Base-by-base conservation (phyloP, 148 eudicot genomes). In the Selenicereus undatus region DNA sequence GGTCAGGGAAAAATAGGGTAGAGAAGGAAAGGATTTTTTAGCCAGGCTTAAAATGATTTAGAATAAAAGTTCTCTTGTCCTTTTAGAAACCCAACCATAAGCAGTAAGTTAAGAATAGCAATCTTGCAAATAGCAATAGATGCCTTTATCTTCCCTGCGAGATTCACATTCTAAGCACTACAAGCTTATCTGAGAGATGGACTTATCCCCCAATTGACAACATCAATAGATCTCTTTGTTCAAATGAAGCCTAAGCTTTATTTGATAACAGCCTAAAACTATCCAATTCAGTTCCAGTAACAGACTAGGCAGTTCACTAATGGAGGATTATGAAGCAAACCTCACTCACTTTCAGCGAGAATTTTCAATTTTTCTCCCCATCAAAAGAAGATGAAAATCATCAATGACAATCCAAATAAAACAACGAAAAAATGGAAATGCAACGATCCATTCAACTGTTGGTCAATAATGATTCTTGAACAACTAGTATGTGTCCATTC, bases 1-100 rank as follows among this genome's bases (percentile, higher is more conserved):
- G 70, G 42, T 72, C 73, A 76, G 50, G 79, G 39, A 60, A 36
- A 78, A 17, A 11, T 58, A 39, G 51, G 70, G 42, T 8, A 75
- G 14, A 36, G 29, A 60, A 11, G 52, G 79, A 56, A 54, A 52
- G 60, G 35, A 27, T 12, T 29, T 69, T 14, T 12, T n/a, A 64
- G 68, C 68, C 68, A 24, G 29, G 68, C 68, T 64, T 64, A n/a
- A 5, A 64, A 24, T 64, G 12, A 64, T n/a, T 64, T 64, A 22
- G 26, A 10, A 17, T 22, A 64, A n/a, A 9, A 64, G 7, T 22
- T 6, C 7, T 21, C n/a, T 60, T 60, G 22, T 60, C 65, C 24
- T 7, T 60, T 4, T 1, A 64, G 68, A 11, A 22, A n/a, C 8
- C 29, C 12, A 64, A 64, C 68, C 68, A 64, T 22, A 60, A 60